phyloP scores from a whole-genome alignment of 1,139 yeast genomes.

The Yamadazyma dendronema region DNA sequence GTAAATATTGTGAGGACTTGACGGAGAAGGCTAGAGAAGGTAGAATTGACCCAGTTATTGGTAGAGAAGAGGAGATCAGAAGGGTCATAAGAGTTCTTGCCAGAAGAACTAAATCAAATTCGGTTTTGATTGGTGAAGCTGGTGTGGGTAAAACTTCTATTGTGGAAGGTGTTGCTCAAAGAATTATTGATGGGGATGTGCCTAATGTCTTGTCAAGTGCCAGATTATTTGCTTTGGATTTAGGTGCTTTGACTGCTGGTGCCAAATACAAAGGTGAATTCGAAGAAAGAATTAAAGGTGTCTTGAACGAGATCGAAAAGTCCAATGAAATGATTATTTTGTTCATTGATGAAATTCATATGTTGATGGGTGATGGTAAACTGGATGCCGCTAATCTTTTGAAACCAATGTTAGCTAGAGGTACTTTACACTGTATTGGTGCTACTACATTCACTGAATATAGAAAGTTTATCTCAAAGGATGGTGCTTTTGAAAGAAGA shows the following conservation, averaged over 20 bases:
- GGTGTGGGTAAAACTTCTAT: constrained; percentile 99
- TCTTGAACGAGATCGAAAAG: constrained; percentile 86
- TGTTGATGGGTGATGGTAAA: constrained; percentile 98
- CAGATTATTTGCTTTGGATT: constrained; percentile 80
- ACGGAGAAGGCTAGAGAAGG: constrained; percentile 94
- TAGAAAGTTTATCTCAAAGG: constrained; percentile 88
- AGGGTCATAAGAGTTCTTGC: constrained; percentile 91
- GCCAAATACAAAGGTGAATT: constrained; percentile 98
- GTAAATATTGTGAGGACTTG: constrained; percentile 88
- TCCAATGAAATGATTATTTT: constrained; percentile 82
- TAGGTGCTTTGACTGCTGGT: constrained; percentile 97
- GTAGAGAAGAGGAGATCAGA: constrained; percentile 97
- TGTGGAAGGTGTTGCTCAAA: constrained; percentile 97
- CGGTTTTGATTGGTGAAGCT: constrained; percentile 96
- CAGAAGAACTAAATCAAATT: constrained; percentile 93
- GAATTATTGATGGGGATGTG: constrained; percentile 93
- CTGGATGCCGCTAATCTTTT: constrained; percentile 93
- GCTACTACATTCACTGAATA: constrained; percentile 96
- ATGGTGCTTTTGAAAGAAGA: constrained; percentile 98
- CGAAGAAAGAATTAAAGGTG: constrained; percentile 97
- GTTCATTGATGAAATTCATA: constrained; percentile 95
- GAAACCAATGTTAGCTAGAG: constrained; percentile 97
- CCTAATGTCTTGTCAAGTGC: constrained; percentile 83
- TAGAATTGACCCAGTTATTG: constrained; percentile 95
- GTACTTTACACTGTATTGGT: constrained; percentile 94